Conservation (phyloP, 2,329 filamentous ascomycete genomes). For the Parasarocladium wereldwijsianum region DNA sequence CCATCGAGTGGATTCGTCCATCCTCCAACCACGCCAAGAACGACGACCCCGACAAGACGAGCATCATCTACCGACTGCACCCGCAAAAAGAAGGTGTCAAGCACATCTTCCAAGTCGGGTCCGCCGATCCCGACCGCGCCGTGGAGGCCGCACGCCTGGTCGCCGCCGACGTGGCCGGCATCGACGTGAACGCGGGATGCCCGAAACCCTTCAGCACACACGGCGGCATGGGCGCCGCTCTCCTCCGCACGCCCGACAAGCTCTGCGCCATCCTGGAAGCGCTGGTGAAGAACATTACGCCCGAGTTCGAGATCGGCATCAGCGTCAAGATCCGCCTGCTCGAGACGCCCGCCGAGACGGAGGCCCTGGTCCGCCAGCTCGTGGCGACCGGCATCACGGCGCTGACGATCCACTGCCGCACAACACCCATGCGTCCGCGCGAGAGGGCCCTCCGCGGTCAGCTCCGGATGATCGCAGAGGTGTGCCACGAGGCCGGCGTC, state of each 20-base stretch:
- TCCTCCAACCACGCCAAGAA: conserved; percentile 55
- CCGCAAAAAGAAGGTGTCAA: conserved; percentile 59
- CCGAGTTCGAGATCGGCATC: conserved; percentile 75
- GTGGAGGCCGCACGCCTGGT: conserved; percentile 75
- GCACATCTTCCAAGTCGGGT: conserved; percentile 87
- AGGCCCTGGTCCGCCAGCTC: conserved; percentile 60
- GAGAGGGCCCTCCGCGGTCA: conserved; percentile 79
- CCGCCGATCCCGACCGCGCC: conserved; percentile 65
- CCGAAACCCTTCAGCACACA: conserved; percentile 91
- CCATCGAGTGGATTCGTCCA: conserved; percentile 70
- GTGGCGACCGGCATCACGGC: conserved; percentile 82
- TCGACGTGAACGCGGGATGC: conserved; percentile 96
- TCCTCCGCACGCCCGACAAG: conserved; percentile 72
- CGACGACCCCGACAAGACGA: conserved; percentile 38
- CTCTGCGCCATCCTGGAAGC: conserved; percentile 72
- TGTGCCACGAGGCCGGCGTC: conserved; percentile 75
- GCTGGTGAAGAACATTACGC: conserved; percentile 63
- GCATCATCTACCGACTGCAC: conserved; percentile 72
- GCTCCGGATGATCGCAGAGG: conserved; percentile 64
- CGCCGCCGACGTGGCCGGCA: conserved; percentile 76
- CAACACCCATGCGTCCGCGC: conserved; percentile 84
- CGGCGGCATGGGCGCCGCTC: conserved; percentile 89
- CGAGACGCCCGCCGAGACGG: conserved; percentile 60
- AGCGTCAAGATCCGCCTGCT: conserved; percentile 93
- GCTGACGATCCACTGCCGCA: conserved; percentile 88